Conservation (phyloP, 257 asterid genomes). For the Datura wrightii region DNA sequence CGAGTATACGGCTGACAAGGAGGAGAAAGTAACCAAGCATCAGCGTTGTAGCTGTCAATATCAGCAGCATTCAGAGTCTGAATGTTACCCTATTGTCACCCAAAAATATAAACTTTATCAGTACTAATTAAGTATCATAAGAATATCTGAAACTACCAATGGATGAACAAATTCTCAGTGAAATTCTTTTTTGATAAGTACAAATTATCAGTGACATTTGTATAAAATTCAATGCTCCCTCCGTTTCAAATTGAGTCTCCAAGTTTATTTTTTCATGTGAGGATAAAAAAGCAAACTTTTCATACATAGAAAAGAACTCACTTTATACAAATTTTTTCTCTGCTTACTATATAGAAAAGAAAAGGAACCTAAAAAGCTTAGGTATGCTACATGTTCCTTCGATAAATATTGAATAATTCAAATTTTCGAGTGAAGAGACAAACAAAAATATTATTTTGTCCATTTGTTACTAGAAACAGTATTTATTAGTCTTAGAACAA, state of each 20-base stretch:
- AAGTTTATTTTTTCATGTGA: background rate
- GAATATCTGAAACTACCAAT: conserved; percentile 11
- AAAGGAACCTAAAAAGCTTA: background rate
- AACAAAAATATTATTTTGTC: background rate
- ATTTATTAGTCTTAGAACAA: background rate
- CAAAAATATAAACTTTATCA: conserved; percentile 29
- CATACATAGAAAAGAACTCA: background rate
- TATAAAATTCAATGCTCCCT: conserved; percentile 8
- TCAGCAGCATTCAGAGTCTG: conserved; percentile 86
- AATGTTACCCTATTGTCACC: conserved; percentile 79
- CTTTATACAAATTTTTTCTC: background rate
- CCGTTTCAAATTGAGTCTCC: conserved; percentile 13
- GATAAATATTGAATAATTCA: background rate
- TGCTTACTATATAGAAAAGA: background rate
- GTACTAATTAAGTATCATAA: conserved; percentile 28
- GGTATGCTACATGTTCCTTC: background rate
- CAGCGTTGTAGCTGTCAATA: conserved; percentile 77
- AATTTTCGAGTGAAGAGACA: background rate
- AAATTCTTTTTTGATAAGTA: background rate
- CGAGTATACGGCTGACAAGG: conserved; percentile 99
- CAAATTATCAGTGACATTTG: background rate
- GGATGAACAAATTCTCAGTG: background rate
- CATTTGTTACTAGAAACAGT: background rate
- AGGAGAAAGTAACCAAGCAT: conserved; percentile 91
- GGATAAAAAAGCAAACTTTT: background rate